Conservation (phyloP, 805 yeast genomes). For the Danielia oregonensis region DNA sequence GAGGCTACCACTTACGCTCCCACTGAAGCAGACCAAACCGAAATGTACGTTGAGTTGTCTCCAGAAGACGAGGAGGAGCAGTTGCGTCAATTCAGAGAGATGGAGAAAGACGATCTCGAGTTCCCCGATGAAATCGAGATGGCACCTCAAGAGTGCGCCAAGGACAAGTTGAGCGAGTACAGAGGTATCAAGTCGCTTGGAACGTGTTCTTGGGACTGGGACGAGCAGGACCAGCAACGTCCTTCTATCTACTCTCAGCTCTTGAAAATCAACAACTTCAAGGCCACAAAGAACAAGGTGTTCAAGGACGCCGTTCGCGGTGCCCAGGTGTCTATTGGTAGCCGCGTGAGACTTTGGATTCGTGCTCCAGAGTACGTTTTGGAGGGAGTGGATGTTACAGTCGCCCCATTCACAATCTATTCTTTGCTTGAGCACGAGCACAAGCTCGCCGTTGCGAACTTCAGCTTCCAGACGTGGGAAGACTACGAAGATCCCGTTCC, state of each 20-base stretch:
- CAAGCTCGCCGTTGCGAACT: conserved; percentile 76
- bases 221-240: conserved; percentile 70
- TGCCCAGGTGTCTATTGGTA: conserved; percentile 52
- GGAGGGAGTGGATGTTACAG: conserved; percentile 39
- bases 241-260: conserved; percentile 80
- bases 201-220: conserved; percentile 81
- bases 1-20: conserved; percentile 37
- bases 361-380: conserved; percentile 50
- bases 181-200: conserved; percentile 84
- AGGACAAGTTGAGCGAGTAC: conserved; percentile 70
- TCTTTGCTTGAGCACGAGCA: conserved; percentile 84
- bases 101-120: conserved; percentile 80
- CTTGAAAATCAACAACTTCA: conserved; percentile 69
- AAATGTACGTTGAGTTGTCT: conserved; percentile 66
- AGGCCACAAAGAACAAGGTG: conserved; percentile 67
- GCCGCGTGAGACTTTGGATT: conserved; percentile 55
- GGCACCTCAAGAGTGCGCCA: conserved; percentile 69
- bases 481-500: conserved; percentile 83
- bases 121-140: conserved; percentile 96
- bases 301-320: conserved; percentile 53
- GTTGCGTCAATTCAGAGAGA: conserved; percentile 58
- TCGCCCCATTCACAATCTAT: conserved; percentile 59
- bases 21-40: conserved; percentile 44
- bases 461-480: conserved; percentile 84
- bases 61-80: conserved; percentile 85